Percentiles rank a stretch among this genome's conserved stretches.
Evolutionary conservation across 768 basidiomycete genomes (phyloP).

Genomic region (Russula sp.): DNA sequence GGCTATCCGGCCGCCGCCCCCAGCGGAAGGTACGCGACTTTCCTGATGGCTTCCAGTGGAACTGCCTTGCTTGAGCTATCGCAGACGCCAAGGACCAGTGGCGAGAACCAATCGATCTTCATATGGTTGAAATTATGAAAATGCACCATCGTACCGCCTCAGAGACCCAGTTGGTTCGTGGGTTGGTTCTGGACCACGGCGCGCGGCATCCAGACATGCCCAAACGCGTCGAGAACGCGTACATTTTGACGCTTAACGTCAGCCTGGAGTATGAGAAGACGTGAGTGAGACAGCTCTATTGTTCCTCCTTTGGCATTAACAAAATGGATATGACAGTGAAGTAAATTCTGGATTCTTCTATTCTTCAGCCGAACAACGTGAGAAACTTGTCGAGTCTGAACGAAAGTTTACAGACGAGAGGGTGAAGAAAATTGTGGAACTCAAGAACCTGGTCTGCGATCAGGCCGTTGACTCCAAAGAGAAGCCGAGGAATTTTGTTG

Average conservation of each 20-base stretch:
- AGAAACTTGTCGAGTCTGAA: conserved; percentile 98
- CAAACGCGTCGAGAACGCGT: conserved; percentile 95
- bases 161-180: conserved; percentile 93
- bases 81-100: conserved; percentile 63
- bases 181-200: conserved; percentile 96
- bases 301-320: conserved; percentile 18
- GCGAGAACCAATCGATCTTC: conserved; percentile 91
- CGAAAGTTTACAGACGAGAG: conserved; percentile 91
- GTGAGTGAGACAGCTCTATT: conserved; percentile 49
- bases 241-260: conserved; percentile 92
- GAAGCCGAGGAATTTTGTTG: conserved; percentile 83
- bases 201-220: conserved; percentile 99
- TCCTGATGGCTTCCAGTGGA: conserved; percentile 26
- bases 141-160: conserved; percentile 99
- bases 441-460: conserved; percentile 96
- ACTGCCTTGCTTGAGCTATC: conserved; percentile 33
- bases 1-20: conserved; percentile 72
- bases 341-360: conserved; percentile 99
- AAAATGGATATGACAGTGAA: conserved; percentile 56
- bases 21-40: conserved; percentile 50
- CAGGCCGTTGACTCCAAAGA: conserved; percentile 80
- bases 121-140: conserved; percentile 99
- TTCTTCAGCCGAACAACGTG: conserved; percentile 95
- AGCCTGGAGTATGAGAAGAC: conserved; percentile 99
- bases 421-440: conserved; percentile 91